Evolutionary conservation across 306 rosid genomes (phyloP).

Genomic region (Malus fusca): DNA sequence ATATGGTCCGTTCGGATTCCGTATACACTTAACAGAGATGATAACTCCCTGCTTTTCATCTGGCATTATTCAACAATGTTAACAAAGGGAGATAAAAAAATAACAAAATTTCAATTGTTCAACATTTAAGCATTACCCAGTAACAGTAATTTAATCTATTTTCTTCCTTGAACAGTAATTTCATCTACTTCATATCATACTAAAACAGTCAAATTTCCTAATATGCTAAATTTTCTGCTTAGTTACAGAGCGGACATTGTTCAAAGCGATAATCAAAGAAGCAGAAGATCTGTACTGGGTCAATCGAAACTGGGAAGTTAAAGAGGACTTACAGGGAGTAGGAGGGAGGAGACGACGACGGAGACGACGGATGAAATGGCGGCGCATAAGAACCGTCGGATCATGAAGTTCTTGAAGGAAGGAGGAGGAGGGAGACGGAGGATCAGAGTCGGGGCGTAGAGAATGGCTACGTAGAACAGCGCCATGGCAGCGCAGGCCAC

Average conservation of each 20-base stretch:
- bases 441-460: slow-evolving; percentile 69
- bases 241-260: neutral
- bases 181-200: neutral
- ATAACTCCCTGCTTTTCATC: slow-evolving; percentile 39
- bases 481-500: slow-evolving; percentile 59
- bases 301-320: neutral
- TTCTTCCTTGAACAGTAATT: neutral
- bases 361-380: slow-evolving; percentile 54
- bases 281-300: neutral
- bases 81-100: slow-evolving; percentile 12
- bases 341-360: slow-evolving; percentile 35
- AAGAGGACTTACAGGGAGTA: slow-evolving; percentile 52
- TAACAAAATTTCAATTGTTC: neutral
- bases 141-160: neutral
- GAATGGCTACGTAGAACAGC: slow-evolving; percentile 52
- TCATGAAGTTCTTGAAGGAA: slow-evolving; percentile 45
- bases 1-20: slow-evolving; percentile 73
- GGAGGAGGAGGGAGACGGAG: slow-evolving; percentile 78
- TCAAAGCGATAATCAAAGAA: neutral
- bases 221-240: neutral
- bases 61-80: slow-evolving; percentile 29
- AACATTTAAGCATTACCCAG: neutral
- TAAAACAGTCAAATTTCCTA: neutral
- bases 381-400: slow-evolving; percentile 81
- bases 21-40: slow-evolving; percentile 39